Percentiles rank a stretch among this genome's conserved stretches.
These are phyloP conservation scores for Astrephomene gubernaculifera DNA, from an alignment of 139 green algal genomes.

Conservation along the genomic window DNA sequence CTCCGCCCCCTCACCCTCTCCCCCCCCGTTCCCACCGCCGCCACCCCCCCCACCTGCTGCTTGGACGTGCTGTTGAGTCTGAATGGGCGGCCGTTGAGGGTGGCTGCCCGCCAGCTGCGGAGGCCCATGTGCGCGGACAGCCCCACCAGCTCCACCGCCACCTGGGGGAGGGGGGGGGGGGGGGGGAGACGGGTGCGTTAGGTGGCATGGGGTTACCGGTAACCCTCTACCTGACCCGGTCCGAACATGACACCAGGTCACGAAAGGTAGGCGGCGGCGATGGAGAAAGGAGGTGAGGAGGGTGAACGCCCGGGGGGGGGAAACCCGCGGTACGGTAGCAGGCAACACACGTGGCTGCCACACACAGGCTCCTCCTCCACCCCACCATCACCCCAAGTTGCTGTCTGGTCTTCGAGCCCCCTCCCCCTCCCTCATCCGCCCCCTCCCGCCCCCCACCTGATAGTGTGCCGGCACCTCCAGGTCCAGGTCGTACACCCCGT, in stretches of 20 bases:
- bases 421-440: neutral
- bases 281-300: too few relatives aligned
- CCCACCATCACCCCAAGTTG: neutral
- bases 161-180: slow-evolving; percentile 13
- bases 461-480: slow-evolving; percentile 47
- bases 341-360: too few relatives aligned
- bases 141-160: slow-evolving; percentile 59
- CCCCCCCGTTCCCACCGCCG: neutral
- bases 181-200: too few relatives aligned
- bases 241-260: too few relatives aligned
- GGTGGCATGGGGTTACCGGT: too few relatives aligned
- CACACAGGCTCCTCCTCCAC: too few relatives aligned
- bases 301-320: too few relatives aligned
- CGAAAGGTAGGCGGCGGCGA: too few relatives aligned
- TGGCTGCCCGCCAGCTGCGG: slow-evolving; percentile 36
- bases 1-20: neutral
- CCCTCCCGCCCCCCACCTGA: slow-evolving; percentile 33
- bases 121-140: slow-evolving; percentile 44
- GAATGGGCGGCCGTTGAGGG: slow-evolving; percentile 53
- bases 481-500: slow-evolving; percentile 56
- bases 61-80: slow-evolving; percentile 39
- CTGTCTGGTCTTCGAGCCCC: neutral
- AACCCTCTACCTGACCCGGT: too few relatives aligned
- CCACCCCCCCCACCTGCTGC: neutral
- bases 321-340: too few relatives aligned